These are phyloP conservation scores for Ottelia alismoides DNA, from an alignment of 106 monocot genomes.

Conservation along the genomic window DNA sequence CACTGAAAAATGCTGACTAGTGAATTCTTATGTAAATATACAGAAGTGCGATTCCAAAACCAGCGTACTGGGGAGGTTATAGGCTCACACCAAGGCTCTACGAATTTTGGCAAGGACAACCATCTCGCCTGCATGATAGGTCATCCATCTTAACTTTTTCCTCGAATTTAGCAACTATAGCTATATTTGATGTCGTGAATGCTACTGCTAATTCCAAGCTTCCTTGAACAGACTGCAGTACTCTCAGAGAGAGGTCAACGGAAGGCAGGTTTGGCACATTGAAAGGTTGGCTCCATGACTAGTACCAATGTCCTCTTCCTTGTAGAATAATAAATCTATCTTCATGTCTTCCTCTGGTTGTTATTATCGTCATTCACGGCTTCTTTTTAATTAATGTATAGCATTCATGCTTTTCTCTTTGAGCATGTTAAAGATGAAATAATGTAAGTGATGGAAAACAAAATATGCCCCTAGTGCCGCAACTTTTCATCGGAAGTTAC, in stretches of 20 bases:
- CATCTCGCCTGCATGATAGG: slow-evolving; percentile 95
- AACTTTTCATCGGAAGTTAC: too few relatives aligned
- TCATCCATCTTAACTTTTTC: slow-evolving; percentile 7
- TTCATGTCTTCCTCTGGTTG: too few relatives aligned
- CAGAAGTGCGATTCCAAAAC: slow-evolving; percentile 76
- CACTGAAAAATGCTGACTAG: too few relatives aligned
- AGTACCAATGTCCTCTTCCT: slow-evolving; percentile 12
- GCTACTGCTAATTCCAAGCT: too few relatives aligned
- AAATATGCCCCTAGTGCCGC: too few relatives aligned
- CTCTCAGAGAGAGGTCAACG: slow-evolving; percentile 46
- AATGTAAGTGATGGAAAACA: too few relatives aligned
- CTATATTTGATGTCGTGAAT: too few relatives aligned
- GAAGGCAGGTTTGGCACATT: slow-evolving; percentile 46
- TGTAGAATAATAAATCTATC: too few relatives aligned
- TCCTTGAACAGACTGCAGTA: slow-evolving; percentile 52
- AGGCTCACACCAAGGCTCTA: slow-evolving; percentile 56
- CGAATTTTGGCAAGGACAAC: slow-evolving; percentile 97
- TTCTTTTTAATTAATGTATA: too few relatives aligned
- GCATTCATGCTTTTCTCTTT: too few relatives aligned
- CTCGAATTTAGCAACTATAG: not conserved
- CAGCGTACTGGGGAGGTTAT: slow-evolving; percentile 95
- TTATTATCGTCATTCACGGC: too few relatives aligned
- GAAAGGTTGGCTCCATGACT: slow-evolving; percentile 93
- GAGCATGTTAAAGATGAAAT: too few relatives aligned
- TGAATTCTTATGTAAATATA: slow-evolving; percentile 1